phyloP scores from a whole-genome alignment of 2,329 filamentous ascomycete genomes.

The Leptographium wingfieldii region DNA sequence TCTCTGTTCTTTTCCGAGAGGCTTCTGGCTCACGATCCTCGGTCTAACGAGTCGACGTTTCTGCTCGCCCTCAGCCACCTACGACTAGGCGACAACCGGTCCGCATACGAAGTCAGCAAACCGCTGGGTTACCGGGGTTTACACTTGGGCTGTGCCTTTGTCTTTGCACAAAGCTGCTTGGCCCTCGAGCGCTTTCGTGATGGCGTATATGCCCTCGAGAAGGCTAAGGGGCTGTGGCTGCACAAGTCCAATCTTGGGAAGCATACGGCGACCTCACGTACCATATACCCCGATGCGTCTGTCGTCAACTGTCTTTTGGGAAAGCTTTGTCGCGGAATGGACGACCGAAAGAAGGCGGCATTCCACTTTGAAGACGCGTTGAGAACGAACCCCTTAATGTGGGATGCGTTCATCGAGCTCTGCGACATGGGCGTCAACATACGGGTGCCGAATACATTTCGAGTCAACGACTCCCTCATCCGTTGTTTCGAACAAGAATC shows the following conservation, averaged over 20 bases:
- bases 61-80: constrained; percentile 77
- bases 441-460: constrained; percentile 77
- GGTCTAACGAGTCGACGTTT: constrained; percentile 68
- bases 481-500: constrained; percentile 31
- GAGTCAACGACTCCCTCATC: constrained; percentile 44
- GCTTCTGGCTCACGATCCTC: constrained; percentile 70
- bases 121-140: constrained; percentile 54
- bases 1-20: constrained; percentile 89
- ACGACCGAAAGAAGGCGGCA: constrained; percentile 72
- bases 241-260: constrained; percentile 67
- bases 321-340: constrained; percentile 73
- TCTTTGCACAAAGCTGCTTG: constrained; percentile 83
- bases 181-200: constrained; percentile 67
- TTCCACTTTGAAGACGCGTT: constrained; percentile 79
- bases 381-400: constrained; percentile 89
- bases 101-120: constrained; percentile 74
- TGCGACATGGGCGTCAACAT: constrained; percentile 80
- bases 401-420: constrained; percentile 85
- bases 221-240: constrained; percentile 62
- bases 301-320: constrained; percentile 74
- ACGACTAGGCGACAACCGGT: constrained; percentile 68
- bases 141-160: constrained; percentile 78
- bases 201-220: constrained; percentile 74
- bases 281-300: constrained; percentile 69
- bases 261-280: constrained; percentile 64